Percentiles rank a stretch among this genome's conserved stretches.
Conservation (phyloP, 208 protist genomes). For the Wallacemonas rigidus region DNA sequence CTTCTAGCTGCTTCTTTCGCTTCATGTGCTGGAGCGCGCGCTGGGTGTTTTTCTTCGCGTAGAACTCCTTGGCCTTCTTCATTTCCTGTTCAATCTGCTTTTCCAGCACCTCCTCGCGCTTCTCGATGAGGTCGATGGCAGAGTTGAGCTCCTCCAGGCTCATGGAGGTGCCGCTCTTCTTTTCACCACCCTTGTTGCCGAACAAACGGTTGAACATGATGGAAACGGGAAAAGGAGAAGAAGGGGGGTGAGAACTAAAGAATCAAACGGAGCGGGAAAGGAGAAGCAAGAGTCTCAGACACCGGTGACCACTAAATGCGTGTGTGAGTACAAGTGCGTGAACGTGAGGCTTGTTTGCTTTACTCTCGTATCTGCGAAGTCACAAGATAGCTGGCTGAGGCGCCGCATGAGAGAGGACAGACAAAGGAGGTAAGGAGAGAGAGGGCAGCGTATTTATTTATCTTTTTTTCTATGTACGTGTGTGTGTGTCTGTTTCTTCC, state of each 20-base stretch:
- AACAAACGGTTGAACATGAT: conserved; percentile 81
- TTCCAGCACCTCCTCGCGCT: conserved; percentile 80
- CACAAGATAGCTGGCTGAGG: too few species aligned
- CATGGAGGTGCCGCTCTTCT: conserved; percentile 27
- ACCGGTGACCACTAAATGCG: not conserved
- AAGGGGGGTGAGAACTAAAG: not conserved
- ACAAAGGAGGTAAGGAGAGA: not conserved
- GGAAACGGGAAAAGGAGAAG: conserved; percentile 21
- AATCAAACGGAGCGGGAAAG: not conserved
- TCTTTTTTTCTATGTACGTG: too few species aligned
- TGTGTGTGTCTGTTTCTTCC: too few species aligned
- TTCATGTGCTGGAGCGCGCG: conserved; percentile 89
- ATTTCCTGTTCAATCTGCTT: conserved; percentile 89
- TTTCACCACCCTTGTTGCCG: conserved; percentile 68
- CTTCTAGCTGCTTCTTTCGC: conserved; percentile 91
- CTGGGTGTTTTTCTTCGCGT: conserved; percentile 87
- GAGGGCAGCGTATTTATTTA: not conserved
- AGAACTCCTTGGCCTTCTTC: conserved; percentile 75
- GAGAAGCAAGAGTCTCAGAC: not conserved
- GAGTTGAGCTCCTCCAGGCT: conserved; percentile 78
- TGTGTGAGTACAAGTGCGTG: too few species aligned
- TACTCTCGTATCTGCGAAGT: too few species aligned
- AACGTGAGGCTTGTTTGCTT: too few species aligned
- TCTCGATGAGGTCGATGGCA: conserved; percentile 83
- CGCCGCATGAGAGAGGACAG: not conserved